phyloP scores from a whole-genome alignment of 1,284 basidiomycete genomes.

The Leccinum solheimii region DNA sequence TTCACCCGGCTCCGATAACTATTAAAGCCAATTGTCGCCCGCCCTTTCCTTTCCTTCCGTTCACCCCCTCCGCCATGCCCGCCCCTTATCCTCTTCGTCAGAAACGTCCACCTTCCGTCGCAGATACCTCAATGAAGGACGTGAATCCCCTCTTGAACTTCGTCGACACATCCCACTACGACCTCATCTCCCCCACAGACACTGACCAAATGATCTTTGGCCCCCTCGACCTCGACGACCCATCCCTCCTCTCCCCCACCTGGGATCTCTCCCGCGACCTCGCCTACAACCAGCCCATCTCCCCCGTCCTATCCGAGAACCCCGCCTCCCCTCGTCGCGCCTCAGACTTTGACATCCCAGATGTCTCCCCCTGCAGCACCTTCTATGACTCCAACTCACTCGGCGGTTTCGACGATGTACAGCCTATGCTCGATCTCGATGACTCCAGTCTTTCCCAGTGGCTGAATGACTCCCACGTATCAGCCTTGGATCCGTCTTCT shows the following conservation, averaged over 20 bases:
- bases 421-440: conserved; percentile 43
- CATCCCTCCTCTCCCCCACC: conserved; percentile 38
- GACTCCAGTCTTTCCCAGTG: conserved; percentile 50
- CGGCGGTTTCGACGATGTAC: conserved; percentile 30
- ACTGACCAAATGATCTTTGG: conserved; percentile 60
- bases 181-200: conserved; percentile 40
- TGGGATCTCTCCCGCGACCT: conserved; percentile 50
- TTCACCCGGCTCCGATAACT: conserved; percentile 27
- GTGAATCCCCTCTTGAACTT: conserved; percentile 44
- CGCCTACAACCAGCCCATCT: conserved; percentile 38
- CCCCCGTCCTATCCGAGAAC: conserved; percentile 35
- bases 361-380: conserved; percentile 34
- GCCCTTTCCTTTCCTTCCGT: conserved; percentile 28
- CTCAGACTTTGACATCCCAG: conserved; percentile 38
- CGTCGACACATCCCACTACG: conserved; percentile 39
- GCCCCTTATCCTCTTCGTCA: conserved; percentile 37
- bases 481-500: conserved; percentile 42
- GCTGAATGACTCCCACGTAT: conserved; percentile 57
- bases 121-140: conserved; percentile 45
- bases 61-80: conserved; percentile 40
- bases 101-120: conserved; percentile 22
- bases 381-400: conserved; percentile 33
- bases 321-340: conserved; percentile 29
- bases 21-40: conserved; percentile 33
- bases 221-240: conserved; percentile 62